Evolutionary conservation across 2,329 filamentous ascomycete genomes (phyloP), one percentile per base, ranked within the genome.

Genomic region (Sordariomycetes sp.): DNA sequence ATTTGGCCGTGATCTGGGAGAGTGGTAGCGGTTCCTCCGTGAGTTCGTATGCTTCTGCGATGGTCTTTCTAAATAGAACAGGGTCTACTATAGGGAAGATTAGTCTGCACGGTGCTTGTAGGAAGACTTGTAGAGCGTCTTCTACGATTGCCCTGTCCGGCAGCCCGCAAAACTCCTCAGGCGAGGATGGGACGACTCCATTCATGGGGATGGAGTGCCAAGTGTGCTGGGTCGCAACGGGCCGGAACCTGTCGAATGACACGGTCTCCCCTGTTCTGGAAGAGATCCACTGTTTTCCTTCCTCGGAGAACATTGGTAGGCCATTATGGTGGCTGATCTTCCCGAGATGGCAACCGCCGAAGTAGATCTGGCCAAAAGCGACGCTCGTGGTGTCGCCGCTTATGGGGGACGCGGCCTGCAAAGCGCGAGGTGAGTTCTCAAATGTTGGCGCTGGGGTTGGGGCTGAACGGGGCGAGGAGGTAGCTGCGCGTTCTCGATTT

Each of bases 281-380:
- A 35, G 72, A 68, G 40, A 81, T 75, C 76, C 77, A 80, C 62
- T 74, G 64, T 57, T 72, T 72, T 5, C 78, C 78, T 16, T 76
- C 70, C 0, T 69, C 65, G 0, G 78, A 76, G 51, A 81, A 71
- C 43, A 79, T 72, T 0, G 78, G 79, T 1, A 80, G 72, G 10
- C 79, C 77, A n/a, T 74, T 77, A 53, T 74, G 70, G 7, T 73
- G 67, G 62, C 73, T 78, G 37, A 79, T 73, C 14, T 71, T 70
- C 11, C 77, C 77, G 12, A 80, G 65, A 58, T 76, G 70, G 53
- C 72, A 69, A 0, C 77, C 77, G 3, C 74, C 74, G 61, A 40
- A 40, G 78, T 79, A 64, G 78, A 74, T 3, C 79, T 67, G 20
- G 72, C 71, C 11, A 72, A 71, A 2, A 60, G 61, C 16, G 58